Base-by-base conservation (phyloP, 805 yeast species). In the Myxozyma monticola region DNA sequence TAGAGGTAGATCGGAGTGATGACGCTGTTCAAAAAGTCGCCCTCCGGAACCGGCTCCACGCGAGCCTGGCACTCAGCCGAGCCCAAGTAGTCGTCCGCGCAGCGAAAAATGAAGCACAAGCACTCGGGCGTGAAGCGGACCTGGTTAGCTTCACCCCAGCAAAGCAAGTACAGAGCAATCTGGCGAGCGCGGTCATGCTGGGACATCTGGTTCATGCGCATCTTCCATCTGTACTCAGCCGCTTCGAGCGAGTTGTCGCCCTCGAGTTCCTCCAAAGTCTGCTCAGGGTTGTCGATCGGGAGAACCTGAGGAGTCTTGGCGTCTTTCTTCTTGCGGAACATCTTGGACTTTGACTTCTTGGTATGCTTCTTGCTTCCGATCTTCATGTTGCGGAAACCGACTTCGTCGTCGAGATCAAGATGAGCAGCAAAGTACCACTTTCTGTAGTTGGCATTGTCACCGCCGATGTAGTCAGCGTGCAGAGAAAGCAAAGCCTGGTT, bases 371-470 rank as follows among this genome's bases (percentile, higher is more conserved):
- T 69, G 47, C 73, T 72, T 6, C 80, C 83, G 50, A 79, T 68
- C 68, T 77, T 76, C 80, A 78, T 76, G 62, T 75, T 73, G 52
- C 76, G 71, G 63, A 77, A 75, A 2, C 85, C 85, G 37, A 80
- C 69, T 46, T 78, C 84, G 47, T 80, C 85, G 68, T 89, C 96
- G 41, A 84, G 68, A 58, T 84, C 89, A 31, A 85, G 71, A 67
- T 83, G 88, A 7, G 95, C 88, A 38, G 95, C 88, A 68, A 90
- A 86, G 66, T 82, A 88, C 98, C 98, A 91, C 68, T 86, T 88
- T 63, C 84, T 79, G 68, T 83, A 91, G 68, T 91, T 91, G 2
- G 97, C 79, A 52, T 82, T 74, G 42, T 83, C 87, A 15, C 98
- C 97, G 0, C 96, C 97, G 54, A 91, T 88, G 68, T 91, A 91